These are phyloP conservation scores for Bocquillonia castaneifolia DNA, from an alignment of 441 rosid genomes.

Conservation along the genomic window DNA sequence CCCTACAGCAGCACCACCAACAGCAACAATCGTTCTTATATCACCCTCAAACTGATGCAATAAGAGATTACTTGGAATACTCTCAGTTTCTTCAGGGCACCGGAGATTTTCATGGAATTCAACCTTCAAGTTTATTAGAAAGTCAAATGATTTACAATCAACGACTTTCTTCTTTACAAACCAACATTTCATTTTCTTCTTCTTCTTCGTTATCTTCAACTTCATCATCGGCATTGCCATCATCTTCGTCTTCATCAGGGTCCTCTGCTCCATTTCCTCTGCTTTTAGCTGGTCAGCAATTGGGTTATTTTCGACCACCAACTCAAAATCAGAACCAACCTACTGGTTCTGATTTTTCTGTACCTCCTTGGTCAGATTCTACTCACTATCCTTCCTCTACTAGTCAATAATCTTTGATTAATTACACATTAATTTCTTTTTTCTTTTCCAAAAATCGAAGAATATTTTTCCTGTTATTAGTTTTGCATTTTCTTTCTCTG, in stretches of 20 bases:
- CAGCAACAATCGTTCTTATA: conserved; percentile 1
- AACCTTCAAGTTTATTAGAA: conserved; percentile 22
- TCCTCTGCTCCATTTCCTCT: conserved; percentile 37
- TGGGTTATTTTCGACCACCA: conserved; percentile 31
- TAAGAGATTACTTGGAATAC: conserved; percentile 41
- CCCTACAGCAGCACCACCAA: neutral
- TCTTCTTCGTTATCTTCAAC: conserved; percentile 19
- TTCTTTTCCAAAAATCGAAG: no score
- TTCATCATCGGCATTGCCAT: conserved; percentile 3
- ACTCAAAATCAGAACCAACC: conserved; percentile 25
- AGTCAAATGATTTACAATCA: conserved; percentile 35
- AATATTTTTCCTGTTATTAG: no score
- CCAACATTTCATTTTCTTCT: conserved; percentile 17
- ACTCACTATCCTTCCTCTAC: conserved; percentile 42
- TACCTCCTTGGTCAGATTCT: conserved; percentile 39
- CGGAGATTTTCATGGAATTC: conserved; percentile 16
- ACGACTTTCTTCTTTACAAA: conserved; percentile 15
- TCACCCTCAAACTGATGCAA: conserved; percentile 17
- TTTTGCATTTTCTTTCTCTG: no score
- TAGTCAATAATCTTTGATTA: conserved; percentile 14
- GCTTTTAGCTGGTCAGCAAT: conserved; percentile 35
- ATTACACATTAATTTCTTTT: neutral
- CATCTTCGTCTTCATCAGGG: neutral
- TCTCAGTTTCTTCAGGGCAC: conserved; percentile 40
- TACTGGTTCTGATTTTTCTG: conserved; percentile 30